Evolutionary conservation across 768 basidiomycete species (phyloP), one percentile per base, ranked within the genome.

Genomic region (Trametes coccinea): DNA sequence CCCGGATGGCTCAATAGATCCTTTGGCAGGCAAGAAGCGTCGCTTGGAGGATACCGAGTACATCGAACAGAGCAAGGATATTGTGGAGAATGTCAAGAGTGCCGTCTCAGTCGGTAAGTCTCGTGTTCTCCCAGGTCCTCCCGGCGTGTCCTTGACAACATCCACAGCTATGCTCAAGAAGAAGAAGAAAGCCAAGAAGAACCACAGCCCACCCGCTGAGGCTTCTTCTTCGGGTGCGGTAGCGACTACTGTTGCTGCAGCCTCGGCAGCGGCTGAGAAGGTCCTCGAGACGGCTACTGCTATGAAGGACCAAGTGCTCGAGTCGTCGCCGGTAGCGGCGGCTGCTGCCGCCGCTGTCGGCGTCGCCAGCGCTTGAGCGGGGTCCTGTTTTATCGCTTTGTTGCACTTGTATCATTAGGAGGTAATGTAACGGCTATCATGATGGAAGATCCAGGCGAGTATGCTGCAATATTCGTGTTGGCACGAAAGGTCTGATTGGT

Each of bases 11-110:
- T 41, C 54, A 11, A 74, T 79, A 0, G 79, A 83, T 41, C 75
- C 81, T 16, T 69, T 82, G 4, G 81, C 86, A 0, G 90, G 91
- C 9, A 88, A 83, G 80, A 97, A 96, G 70, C 90, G 92, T 67
- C 84, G 92, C 30, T 87, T 98, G 48, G 95, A 98, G 51, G 96
- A 99, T 69, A 88, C 86, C 2, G 90, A 94, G 73, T 99, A 90
- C 71, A 72, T 99, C 41, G 95, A 98, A 72, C 88, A 96, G 76
- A 94, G 88, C 67, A 80, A 84, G 72, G 94, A 97, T 69, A 84
- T 98, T 30, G 92, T 93, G 2, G 95, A 96, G 66, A 86, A 82
- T 65, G 95, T 98, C 31, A 92, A 92, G 78, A 93, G 82, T 59
- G 96, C 96, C 3, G 96, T 99, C 11, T 80, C 88, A 49, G 83